phyloP scores from a whole-genome alignment of 257 asterid species.

The Ehretia macrophylla region DNA sequence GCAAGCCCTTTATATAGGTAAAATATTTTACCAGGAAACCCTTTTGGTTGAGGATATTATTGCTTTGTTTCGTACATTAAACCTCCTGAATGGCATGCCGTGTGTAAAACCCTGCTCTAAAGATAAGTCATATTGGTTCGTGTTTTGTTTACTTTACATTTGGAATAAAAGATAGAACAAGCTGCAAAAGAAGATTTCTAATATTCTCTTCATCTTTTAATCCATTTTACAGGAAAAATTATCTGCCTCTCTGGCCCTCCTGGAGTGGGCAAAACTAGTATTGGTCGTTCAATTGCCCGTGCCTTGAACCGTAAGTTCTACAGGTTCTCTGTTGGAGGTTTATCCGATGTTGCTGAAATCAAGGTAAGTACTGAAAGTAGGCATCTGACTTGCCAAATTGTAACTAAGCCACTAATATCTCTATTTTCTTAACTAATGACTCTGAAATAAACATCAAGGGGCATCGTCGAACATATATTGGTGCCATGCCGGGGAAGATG shows the following conservation, averaged over 20 bases:
- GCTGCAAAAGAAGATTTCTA: too few relatives aligned
- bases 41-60: too few relatives aligned
- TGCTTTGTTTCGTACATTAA: too few relatives aligned
- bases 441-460: conserved; percentile 50
- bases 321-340: conserved; percentile 98
- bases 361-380: conserved; percentile 46
- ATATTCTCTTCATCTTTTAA: too few relatives aligned
- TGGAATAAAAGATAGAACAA: too few relatives aligned
- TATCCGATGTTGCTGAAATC: conserved; percentile 99
- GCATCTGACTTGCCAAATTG: not conserved
- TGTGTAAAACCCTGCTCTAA: too few relatives aligned
- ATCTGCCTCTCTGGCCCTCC: conserved; percentile 99
- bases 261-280: conserved; percentile 98
- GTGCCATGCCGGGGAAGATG: conserved; percentile 99
- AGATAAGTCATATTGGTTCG: too few relatives aligned
- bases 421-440: conserved; percentile 15
- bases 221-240: conserved; percentile 63
- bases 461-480: conserved; percentile 97
- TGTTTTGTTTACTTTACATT: too few relatives aligned
- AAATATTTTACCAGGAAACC: too few relatives aligned
- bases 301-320: conserved; percentile 97
- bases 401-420: not conserved
- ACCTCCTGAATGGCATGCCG: too few relatives aligned
- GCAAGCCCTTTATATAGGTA: too few relatives aligned
- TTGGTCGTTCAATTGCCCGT: conserved; percentile 97